These are phyloP conservation scores for Suzukiozyma palmioleophila DNA, from an alignment of 1,139 yeast genomes.

Conservation along the genomic window DNA sequence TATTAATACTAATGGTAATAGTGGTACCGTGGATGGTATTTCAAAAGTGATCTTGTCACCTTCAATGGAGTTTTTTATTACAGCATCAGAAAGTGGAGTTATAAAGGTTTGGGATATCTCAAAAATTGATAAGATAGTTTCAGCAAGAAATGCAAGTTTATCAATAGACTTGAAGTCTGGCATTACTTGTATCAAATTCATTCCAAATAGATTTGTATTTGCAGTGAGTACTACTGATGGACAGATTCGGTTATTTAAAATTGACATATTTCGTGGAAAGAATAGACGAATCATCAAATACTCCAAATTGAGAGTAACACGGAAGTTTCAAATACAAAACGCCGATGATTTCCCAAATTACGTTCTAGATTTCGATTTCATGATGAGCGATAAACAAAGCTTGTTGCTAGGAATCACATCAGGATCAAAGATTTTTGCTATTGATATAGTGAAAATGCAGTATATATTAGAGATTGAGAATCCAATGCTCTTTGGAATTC, in stretches of 20 bases:
- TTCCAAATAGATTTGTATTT: constrained; percentile 61
- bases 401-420: constrained; percentile 49
- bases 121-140: constrained; percentile 60
- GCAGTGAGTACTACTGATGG: constrained; percentile 71
- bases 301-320: constrained; percentile 35
- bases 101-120: constrained; percentile 76
- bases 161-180: constrained; percentile 45
- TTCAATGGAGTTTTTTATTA: constrained; percentile 62
- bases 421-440: constrained; percentile 45
- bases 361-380: constrained; percentile 41
- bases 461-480: constrained; percentile 41
- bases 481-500: constrained; percentile 62
- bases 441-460: constrained; percentile 61
- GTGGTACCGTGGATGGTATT: constrained; percentile 33
- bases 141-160: constrained; percentile 51
- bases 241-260: constrained; percentile 48
- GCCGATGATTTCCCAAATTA: constrained; percentile 24
- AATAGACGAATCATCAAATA: constrained; percentile 30
- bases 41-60: constrained; percentile 57
- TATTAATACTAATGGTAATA: constrained; percentile 20
- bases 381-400: constrained; percentile 18
- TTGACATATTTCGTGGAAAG: constrained; percentile 42
- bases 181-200: constrained; percentile 46
- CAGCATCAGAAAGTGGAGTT: constrained; percentile 73
- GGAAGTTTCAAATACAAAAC: constrained; percentile 36